These are phyloP conservation scores for Wickerhamiella shivajii DNA, from an alignment of 805 yeast species.

Conservation along the genomic window DNA sequence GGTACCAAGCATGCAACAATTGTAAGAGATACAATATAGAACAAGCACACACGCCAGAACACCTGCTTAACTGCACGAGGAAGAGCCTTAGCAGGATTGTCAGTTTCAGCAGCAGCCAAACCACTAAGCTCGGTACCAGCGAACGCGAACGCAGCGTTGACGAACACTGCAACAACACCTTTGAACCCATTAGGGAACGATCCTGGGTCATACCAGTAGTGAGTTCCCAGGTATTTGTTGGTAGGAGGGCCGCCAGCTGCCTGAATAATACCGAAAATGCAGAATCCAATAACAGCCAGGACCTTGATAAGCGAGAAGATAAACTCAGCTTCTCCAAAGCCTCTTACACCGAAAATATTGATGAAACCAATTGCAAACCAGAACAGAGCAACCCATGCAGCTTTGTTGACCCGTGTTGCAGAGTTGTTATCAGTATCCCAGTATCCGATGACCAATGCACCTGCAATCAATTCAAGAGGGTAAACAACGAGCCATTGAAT, in stretches of 20 bases:
- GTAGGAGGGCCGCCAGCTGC: constrained; percentile 50
- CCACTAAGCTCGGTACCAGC: constrained; percentile 63
- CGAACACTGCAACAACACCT: constrained; percentile 50
- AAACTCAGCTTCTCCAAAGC: constrained; percentile 49
- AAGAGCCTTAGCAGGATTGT: constrained; percentile 46
- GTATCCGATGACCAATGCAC: constrained; percentile 35
- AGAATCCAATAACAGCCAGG: constrained; percentile 38
- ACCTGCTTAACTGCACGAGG: constrained; percentile 68
- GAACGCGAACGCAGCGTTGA: constrained; percentile 62
- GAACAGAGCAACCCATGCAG: constrained; percentile 35
- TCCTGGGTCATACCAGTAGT: constrained; percentile 31
- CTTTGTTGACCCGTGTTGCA: constrained; percentile 32
- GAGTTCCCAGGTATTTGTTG: constrained; percentile 37
- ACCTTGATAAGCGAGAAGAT: constrained; percentile 39
- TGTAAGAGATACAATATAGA: constrained; percentile 44
- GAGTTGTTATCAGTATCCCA: constrained; percentile 47
- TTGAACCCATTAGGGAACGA: constrained; percentile 45
- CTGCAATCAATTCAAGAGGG: constrained; percentile 47
- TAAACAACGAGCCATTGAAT: constrained; percentile 42
- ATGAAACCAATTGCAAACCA: constrained; percentile 31
- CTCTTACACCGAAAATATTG: constrained; percentile 37
- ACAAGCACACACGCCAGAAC: constrained; percentile 61
- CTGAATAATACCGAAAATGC: constrained; percentile 37
- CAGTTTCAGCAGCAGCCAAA: constrained; percentile 61
- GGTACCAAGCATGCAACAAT: constrained; percentile 57